Conservation (phyloP, 169 alveolate genomes). For the Blepharisma undulans region DNA sequence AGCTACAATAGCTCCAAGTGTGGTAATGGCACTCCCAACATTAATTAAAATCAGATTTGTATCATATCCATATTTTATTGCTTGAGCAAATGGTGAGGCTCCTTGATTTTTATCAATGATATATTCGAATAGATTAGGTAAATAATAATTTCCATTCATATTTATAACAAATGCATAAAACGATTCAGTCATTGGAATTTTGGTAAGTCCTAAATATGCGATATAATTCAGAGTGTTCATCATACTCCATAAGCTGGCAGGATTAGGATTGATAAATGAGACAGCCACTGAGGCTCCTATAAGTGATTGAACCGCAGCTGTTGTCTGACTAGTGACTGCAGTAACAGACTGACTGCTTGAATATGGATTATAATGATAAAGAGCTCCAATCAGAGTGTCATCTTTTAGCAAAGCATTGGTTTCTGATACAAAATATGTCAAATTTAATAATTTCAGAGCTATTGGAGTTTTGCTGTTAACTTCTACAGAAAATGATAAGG, state of each 20-base stretch:
- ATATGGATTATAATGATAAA: neutral
- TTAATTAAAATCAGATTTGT: neutral
- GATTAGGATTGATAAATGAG: conserved; percentile 11
- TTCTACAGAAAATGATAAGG: neutral
- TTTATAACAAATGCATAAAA: neutral
- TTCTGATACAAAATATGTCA: neutral
- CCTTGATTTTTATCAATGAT: neutral
- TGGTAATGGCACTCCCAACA: neutral
- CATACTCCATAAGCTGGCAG: conserved; percentile 23
- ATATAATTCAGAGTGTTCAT: conserved; percentile 1
- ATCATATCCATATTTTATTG: neutral
- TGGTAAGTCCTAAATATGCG: neutral
- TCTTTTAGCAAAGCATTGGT: neutral
- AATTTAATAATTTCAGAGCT: too few species aligned
- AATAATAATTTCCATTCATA: neutral
- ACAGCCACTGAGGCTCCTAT: neutral
- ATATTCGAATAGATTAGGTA: neutral
- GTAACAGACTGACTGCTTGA: neutral
- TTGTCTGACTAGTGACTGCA: neutral
- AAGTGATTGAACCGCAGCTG: neutral
- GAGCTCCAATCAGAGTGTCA: neutral
- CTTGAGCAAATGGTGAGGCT: neutral
- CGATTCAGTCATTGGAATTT: neutral
- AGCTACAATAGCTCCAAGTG: neutral
- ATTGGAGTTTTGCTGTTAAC: neutral